Evolutionary conservation across 805 yeast species (phyloP), one percentile per base, ranked within the genome.

Genomic region (Diddensiella transvaalensis): DNA sequence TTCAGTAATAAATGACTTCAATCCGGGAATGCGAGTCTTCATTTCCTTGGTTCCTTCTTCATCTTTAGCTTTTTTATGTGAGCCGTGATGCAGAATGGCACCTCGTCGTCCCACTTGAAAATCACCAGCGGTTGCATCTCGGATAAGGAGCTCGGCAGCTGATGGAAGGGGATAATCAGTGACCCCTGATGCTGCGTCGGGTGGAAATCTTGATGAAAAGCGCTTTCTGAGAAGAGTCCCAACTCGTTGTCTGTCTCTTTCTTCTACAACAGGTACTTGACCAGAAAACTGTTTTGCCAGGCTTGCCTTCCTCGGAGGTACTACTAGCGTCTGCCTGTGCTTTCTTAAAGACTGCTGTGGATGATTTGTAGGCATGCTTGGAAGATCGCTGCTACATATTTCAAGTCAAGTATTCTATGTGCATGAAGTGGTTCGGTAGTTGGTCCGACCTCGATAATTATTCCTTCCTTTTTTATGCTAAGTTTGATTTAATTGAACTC

Each of bases 181-280:
- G 8, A 26, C 13, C 13, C 32, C 13, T 26, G 32, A 8, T 26
- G 11, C 32, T 8, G 8, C 11, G 32, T 26, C 32, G 13, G 32
- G 32, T 8, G 32, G 32, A 8, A 93, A 18, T 1, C 62, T 54
- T 4, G 59, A 47, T 11, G 61, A 57, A 46, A 56, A 47, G 8
- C 63, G 55, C 42, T 49, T 44, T 42, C 60, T 59, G 32, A 59
- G 61, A 43, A 59, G 44, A 40, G 54, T 50, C 5, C 58, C 61
- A 13, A 60, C 54, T 43, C 56, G 48, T 38, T 56, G 58, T 35
- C 50, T 48, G 44, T 60, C 63, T 40, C 52, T 50, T 21, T 43
- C 40, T 4, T 44, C 58, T 5, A 60, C 63, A 15, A 56, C 42
- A 2, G 59, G 59, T 15, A 58, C 46, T 11, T 48, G 47, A n/a